phyloP scores from a whole-genome alignment of 23 red algal species.

The Gracilariopsis chorda region DNA sequence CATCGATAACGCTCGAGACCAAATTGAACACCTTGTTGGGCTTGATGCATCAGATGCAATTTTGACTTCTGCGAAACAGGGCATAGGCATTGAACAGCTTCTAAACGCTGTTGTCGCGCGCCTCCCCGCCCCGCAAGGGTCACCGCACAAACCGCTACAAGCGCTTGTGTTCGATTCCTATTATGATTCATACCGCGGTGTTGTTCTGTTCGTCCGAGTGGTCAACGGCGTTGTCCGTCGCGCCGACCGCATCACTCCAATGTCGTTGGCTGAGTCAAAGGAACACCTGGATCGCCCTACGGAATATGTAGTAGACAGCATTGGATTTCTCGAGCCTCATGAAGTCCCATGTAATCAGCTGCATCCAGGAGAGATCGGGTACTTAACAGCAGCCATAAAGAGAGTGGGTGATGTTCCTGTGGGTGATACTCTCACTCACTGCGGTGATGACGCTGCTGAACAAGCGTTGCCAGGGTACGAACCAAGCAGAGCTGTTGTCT shows the following conservation, averaged over 20 bases:
- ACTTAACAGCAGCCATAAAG: slow-evolving; percentile 55
- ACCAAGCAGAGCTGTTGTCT: slow-evolving; percentile 65
- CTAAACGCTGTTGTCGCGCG: slow-evolving; percentile 73
- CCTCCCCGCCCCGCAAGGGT: slow-evolving; percentile 56
- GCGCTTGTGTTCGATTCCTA: slow-evolving; percentile 87
- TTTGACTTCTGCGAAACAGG: slow-evolving; percentile 80
- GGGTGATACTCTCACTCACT: slow-evolving; percentile 82
- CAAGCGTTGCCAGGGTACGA: slow-evolving; percentile 64
- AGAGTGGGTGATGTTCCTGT: slow-evolving; percentile 63
- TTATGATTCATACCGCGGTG: slow-evolving; percentile 80
- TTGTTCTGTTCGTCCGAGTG: slow-evolving; percentile 81
- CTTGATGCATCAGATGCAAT: slow-evolving; percentile 45
- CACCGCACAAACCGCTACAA: slow-evolving; percentile 38
- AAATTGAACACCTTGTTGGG: slow-evolving; percentile 71
- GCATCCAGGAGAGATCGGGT: slow-evolving; percentile 67
- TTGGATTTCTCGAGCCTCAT: slow-evolving; percentile 65
- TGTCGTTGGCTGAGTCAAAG: slow-evolving; percentile 18
- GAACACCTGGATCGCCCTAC: background rate
- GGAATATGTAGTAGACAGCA: slow-evolving; percentile 35
- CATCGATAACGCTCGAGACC: slow-evolving; percentile 11
- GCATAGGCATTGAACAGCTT: slow-evolving; percentile 60
- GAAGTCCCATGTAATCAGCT: slow-evolving; percentile 32
- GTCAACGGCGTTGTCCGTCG: slow-evolving; percentile 59
- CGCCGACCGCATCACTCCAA: slow-evolving; percentile 58
- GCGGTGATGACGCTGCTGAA: slow-evolving; percentile 15